Base-by-base conservation (phyloP, 2,329 filamentous ascomycete genomes). In the Cladophialophora carrionii region DNA sequence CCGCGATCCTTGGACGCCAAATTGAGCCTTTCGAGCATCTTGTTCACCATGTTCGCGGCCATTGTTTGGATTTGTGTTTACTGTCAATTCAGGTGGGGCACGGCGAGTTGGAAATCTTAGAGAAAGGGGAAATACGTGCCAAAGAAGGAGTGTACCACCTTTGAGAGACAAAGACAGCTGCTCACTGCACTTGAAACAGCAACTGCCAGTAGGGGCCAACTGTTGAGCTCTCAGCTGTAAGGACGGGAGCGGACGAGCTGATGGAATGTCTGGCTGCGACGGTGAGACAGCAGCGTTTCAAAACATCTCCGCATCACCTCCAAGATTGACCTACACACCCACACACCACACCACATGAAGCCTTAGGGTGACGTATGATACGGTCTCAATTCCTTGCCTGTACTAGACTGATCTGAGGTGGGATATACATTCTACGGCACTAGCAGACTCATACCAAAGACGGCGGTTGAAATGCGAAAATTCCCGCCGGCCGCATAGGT, bases 1-100 rank as follows among this genome's bases (percentile, higher is more conserved):
- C 72, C 78, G 53, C 74, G 70, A 54, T 72, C 72, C 41, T 71
- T 68, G 54, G 71, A 74, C 14, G 71, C 72, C 46, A 78, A 76
- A 62, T 80, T 77, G 64, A 84, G 71, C 71, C 80, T 84, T 71
- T 78, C 76, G 60, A 84, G 73, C 57, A 83, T 70, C 65, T 79
- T 83, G 73, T 81, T 79, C 66, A 84, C 76, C 63, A 82, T 75
- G 65, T 57, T 61, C 32, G 78, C 76, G 64, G 80, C 80, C 73
- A 82, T 80, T 63, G 75, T 17, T 17, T 74, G 57, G 72, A 20
- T 31, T 20, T 46, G 32, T 57, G 65, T 56, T 60, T 53, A 52
- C 32, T 49, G 29, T 37, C 43, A 26, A 48, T 20, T 14, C 24
- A 17, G 26, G 48, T 43, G 34, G 32, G 51, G 63, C 34, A 55